These are phyloP conservation scores for Blastomyces parvus DNA, from an alignment of 2,329 filamentous ascomycete genomes.

Conservation along the genomic window DNA sequence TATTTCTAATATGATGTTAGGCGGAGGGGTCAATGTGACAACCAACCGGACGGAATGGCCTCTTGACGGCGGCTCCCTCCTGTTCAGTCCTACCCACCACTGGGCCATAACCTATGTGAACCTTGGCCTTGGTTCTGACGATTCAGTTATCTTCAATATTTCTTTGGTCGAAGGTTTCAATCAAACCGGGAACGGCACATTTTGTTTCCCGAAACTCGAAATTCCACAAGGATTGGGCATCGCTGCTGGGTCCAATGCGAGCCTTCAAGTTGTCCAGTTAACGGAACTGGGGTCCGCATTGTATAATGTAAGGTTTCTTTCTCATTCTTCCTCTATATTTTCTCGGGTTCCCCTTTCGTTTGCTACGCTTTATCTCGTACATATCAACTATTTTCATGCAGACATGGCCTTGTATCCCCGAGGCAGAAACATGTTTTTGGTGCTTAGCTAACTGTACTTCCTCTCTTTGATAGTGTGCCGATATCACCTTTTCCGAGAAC, in stretches of 20 bases:
- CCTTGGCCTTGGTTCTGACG: slow-evolving; percentile 33
- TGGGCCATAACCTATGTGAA: slow-evolving; percentile 41
- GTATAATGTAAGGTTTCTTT: slow-evolving; percentile 37
- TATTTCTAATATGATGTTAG: slow-evolving; percentile 17
- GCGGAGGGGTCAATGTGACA: slow-evolving; percentile 34
- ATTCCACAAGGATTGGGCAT: slow-evolving; percentile 24
- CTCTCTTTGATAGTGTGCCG: slow-evolving; percentile 30
- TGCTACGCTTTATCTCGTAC: background rate
- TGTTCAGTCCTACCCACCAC: slow-evolving; percentile 34
- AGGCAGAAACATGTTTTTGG: background rate
- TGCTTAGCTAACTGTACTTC: background rate
- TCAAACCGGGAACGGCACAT: slow-evolving; percentile 39
- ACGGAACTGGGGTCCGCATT: slow-evolving; percentile 32
- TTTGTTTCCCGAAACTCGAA: slow-evolving; percentile 35
- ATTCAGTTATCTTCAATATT: slow-evolving; percentile 39
- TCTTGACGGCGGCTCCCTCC: slow-evolving; percentile 34
- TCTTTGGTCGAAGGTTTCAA: slow-evolving; percentile 37
- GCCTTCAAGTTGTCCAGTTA: slow-evolving; percentile 40
- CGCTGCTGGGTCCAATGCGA: slow-evolving; percentile 33
- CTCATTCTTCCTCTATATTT: too few relatives aligned
- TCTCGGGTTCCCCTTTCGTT: background rate
- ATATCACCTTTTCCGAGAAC: slow-evolving; percentile 35
- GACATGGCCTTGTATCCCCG: background rate
- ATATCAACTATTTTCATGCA: background rate
- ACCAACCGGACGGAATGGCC: slow-evolving; percentile 42